A percentile compares a stretch with the other conserved stretches of the same genome.
Evolutionary conservation across 768 basidiomycete species (phyloP).

Genomic region (Nidularia pulvinata): DNA sequence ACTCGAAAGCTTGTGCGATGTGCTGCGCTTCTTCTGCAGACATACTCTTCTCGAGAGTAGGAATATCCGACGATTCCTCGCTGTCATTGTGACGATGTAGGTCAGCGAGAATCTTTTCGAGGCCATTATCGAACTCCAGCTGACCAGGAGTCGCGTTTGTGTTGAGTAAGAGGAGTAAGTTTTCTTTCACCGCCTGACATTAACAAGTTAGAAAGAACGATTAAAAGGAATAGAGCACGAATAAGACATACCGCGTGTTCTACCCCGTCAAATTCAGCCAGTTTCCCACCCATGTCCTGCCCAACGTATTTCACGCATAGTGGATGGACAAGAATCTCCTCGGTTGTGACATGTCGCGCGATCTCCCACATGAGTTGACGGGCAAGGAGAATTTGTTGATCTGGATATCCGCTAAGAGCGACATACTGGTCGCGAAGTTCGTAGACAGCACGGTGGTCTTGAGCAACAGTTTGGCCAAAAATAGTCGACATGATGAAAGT

Average conservation of each 20-base stretch:
- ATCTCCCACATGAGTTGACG: conserved; percentile 4
- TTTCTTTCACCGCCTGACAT: neutral
- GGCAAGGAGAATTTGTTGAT: neutral
- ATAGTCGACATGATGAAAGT: neutral
- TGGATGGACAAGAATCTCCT: conserved; percentile 4
- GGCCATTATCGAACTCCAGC: neutral
- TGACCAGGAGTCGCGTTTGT: neutral
- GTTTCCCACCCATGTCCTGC: neutral
- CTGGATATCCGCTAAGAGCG: neutral
- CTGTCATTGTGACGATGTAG: conserved; percentile 2
- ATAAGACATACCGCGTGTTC: neutral
- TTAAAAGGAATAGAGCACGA: neutral
- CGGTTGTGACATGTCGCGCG: conserved; percentile 1
- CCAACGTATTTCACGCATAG: neutral
- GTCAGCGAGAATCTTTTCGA: conserved; percentile 1
- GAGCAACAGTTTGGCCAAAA: neutral
- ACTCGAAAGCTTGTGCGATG: neutral
- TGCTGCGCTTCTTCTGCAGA: neutral
- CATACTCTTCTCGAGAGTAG: neutral
- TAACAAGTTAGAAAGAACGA: neutral
- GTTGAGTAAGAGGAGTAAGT: neutral
- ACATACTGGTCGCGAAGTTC: conserved; percentile 3
- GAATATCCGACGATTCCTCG: conserved; percentile 1
- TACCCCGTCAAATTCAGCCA: neutral
- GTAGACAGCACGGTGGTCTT: conserved; percentile 3